Evolutionary conservation across 768 basidiomycete species (phyloP).

Genomic region (Dacryopinax primogenitus): DNA sequence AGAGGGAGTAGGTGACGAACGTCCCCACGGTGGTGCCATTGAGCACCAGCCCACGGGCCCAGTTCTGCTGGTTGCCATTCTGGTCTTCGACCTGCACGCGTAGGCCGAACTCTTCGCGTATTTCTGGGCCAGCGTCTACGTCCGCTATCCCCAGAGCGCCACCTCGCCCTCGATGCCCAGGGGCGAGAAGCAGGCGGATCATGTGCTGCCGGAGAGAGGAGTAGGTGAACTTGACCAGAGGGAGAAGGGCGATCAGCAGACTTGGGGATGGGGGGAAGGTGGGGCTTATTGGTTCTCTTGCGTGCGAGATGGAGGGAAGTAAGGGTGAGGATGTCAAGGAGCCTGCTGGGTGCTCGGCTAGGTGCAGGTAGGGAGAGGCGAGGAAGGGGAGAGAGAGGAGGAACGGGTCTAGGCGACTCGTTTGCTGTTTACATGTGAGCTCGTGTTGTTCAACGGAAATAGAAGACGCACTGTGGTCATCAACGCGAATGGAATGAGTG

Average conservation of each 20-base stretch:
- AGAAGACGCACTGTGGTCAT: constrained; percentile 33
- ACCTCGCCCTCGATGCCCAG: neutral
- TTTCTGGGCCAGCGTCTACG: neutral
- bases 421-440: constrained; percentile 27
- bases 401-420: constrained; percentile 21
- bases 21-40: neutral
- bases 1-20: constrained; percentile 1
- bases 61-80: constrained; percentile 9
- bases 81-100: constrained; percentile 6
- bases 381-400: constrained; percentile 28
- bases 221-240: constrained; percentile 23
- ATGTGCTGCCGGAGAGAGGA: constrained; percentile 18
- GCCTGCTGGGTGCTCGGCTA: constrained; percentile 2
- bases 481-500: constrained; percentile 54
- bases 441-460: neutral
- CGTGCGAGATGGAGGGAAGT: neutral
- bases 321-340: constrained; percentile 2
- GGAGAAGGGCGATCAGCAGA: constrained; percentile 24
- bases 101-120: neutral
- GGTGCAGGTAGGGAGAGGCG: constrained; percentile 12
- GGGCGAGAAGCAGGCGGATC: constrained; percentile 19
- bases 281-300: neutral
- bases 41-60: neutral
- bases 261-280: constrained; percentile 29
- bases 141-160: neutral